A percentile compares a stretch with the other conserved stretches of the same genome.
phyloP scores from a whole-genome alignment of 179 eudicot species.

The Monotropa hypopitys region DNA sequence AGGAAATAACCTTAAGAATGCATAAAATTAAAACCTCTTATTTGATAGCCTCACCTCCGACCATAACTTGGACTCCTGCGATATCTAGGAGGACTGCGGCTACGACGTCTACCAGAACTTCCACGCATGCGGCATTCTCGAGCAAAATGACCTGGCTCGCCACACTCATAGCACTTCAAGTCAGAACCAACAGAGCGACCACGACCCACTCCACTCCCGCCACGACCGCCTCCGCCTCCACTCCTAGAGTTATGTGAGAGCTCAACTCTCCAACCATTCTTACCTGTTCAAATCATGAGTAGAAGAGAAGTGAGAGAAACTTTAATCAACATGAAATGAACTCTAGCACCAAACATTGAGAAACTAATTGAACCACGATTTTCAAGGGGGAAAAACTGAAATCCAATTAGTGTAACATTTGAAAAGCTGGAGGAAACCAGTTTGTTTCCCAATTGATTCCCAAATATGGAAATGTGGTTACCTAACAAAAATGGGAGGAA shows the following conservation, averaged over 20 bases:
- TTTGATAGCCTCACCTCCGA: slow-evolving; percentile 43
- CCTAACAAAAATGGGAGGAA: not conserved
- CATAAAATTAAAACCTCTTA: not conserved
- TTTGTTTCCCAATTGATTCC: not conserved
- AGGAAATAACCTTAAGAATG: not conserved
- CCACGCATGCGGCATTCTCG: slow-evolving; percentile 82
- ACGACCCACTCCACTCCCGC: slow-evolving; percentile 68
- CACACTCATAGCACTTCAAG: slow-evolving; percentile 95
- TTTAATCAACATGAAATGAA: not conserved
- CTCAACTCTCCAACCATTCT: slow-evolving; percentile 98
- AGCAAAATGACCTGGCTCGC: slow-evolving; percentile 97
- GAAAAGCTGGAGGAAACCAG: not conserved
- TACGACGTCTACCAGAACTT: slow-evolving; percentile 57
- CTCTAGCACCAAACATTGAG: not conserved
- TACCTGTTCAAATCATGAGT: slow-evolving; percentile 32
- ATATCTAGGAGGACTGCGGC: slow-evolving; percentile 78
- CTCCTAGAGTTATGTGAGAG: slow-evolving; percentile 90
- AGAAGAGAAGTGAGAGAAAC: not conserved
- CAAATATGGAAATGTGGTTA: not conserved
- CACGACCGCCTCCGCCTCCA: slow-evolving; percentile 36
- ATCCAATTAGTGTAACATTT: not conserved
- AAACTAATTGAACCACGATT: not conserved
- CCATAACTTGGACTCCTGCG: slow-evolving; percentile 98
- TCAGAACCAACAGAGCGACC: slow-evolving; percentile 88
- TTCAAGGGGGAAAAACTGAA: not conserved